Percentiles rank a stretch among this genome's conserved stretches.
Conservation (phyloP, 2,329 filamentous ascomycete genomes). For the Didymella arachidicola region DNA sequence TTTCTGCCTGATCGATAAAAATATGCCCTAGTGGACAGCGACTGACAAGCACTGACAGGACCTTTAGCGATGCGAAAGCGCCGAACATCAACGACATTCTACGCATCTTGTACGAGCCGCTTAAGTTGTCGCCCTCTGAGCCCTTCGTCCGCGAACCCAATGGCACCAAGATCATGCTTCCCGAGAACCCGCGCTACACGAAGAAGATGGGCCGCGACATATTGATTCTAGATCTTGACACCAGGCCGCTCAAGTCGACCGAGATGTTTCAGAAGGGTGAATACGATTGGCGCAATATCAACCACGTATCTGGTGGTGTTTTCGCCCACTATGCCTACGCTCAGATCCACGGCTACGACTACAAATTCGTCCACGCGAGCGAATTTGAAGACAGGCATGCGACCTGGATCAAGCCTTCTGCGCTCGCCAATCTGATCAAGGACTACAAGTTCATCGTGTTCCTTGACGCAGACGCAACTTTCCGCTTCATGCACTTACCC, state of each 20-base stretch:
- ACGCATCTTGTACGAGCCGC: constrained; percentile 41
- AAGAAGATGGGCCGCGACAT: constrained; percentile 47
- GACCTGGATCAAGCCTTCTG: constrained; percentile 58
- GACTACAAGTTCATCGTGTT: constrained; percentile 58
- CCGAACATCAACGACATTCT: constrained; percentile 45
- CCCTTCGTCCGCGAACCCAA: constrained; percentile 44
- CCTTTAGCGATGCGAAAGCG: constrained; percentile 31
- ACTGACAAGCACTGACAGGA: constrained; percentile 33
- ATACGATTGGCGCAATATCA: constrained; percentile 49
- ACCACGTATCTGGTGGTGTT: constrained; percentile 48
- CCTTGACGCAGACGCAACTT: constrained; percentile 58
- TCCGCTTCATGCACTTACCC: constrained; percentile 57
- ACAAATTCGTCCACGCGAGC: constrained; percentile 56
- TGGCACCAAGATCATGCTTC: constrained; percentile 41
- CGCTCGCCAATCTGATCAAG: constrained; percentile 48
- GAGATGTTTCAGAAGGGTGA: constrained; percentile 42
- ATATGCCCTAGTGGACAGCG: constrained; percentile 5
- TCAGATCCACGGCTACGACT: constrained; percentile 59
- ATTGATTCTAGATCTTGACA: constrained; percentile 49
- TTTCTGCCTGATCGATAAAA: background rate
- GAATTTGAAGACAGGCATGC: constrained; percentile 53
- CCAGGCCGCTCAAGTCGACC: constrained; percentile 44
- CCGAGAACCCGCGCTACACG: constrained; percentile 42
- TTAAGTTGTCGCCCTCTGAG: constrained; percentile 39
- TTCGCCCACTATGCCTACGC: constrained; percentile 53